Conservation (phyloP, 345 rosid genomes). For the Salix caprea region DNA sequence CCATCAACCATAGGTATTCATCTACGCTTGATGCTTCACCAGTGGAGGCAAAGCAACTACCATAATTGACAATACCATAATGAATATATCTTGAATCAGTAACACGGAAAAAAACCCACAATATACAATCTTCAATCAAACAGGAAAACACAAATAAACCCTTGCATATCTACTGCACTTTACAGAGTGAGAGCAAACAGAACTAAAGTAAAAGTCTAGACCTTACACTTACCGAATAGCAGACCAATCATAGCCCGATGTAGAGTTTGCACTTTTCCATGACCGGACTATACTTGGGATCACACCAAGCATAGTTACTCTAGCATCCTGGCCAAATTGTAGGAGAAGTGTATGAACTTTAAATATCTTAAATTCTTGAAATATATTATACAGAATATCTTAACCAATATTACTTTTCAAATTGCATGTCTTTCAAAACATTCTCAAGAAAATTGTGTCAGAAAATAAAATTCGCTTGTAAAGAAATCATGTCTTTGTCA, state of each 20-base stretch:
- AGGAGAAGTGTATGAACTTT: slow-evolving; percentile 5
- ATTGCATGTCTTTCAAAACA: too few species aligned
- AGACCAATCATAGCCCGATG: slow-evolving; percentile 88
- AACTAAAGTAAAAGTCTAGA: neutral
- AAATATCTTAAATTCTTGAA: neutral
- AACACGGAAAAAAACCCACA: neutral
- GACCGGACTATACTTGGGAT: slow-evolving; percentile 91
- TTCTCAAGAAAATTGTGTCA: too few species aligned
- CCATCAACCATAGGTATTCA: slow-evolving; percentile 94
- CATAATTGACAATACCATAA: slow-evolving; percentile 22
- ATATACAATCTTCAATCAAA: neutral
- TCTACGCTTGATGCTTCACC: slow-evolving; percentile 97
- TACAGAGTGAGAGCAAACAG: neutral
- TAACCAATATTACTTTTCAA: neutral
- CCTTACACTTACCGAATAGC: slow-evolving; percentile 64
- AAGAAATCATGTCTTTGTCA: too few species aligned
- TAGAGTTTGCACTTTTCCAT: slow-evolving; percentile 69
- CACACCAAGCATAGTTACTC: slow-evolving; percentile 91
- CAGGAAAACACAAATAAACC: neutral
- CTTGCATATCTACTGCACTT: neutral
- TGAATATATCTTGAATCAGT: slow-evolving; percentile 17
- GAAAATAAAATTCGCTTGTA: too few species aligned
- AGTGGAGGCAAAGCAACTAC: slow-evolving; percentile 88
- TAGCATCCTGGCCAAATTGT: slow-evolving; percentile 65
- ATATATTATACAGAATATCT: neutral